phyloP scores from a whole-genome alignment of 257 asterid species.

The Penstemon newberryi region DNA sequence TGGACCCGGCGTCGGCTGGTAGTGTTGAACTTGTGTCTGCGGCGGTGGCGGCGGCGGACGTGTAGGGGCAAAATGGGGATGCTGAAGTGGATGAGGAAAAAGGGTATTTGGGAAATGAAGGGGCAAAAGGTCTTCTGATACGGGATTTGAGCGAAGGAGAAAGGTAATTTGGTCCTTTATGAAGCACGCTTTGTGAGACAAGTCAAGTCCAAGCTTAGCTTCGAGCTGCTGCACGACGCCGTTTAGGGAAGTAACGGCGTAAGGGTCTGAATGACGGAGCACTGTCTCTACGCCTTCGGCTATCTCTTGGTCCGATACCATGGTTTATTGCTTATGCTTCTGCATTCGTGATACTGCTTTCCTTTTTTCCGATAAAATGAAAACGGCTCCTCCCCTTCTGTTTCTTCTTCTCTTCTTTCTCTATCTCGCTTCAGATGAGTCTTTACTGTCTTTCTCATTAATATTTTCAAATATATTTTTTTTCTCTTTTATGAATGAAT shows the following conservation, averaged over 20 bases:
- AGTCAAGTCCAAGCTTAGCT: slow-evolving; percentile 52
- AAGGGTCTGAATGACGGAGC: slow-evolving; percentile 40
- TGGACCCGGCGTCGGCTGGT: too few species aligned
- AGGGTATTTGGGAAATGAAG: slow-evolving; percentile 34
- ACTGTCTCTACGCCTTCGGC: slow-evolving; percentile 59
- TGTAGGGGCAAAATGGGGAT: slow-evolving; percentile 35
- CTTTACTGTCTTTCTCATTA: too few species aligned
- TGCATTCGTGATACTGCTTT: too few species aligned
- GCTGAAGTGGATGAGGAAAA: slow-evolving; percentile 29
- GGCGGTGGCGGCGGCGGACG: too few species aligned
- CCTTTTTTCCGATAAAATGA: too few species aligned
- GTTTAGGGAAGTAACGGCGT: slow-evolving; percentile 41
- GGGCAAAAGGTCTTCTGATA: slow-evolving; percentile 38
- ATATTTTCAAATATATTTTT: too few species aligned
- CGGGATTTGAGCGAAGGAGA: slow-evolving; percentile 34
- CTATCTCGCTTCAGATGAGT: too few species aligned
- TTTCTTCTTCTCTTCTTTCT: too few species aligned
- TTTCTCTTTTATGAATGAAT: too few species aligned
- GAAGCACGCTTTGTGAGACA: slow-evolving; percentile 57
- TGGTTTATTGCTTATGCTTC: too few species aligned
- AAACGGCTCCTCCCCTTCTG: too few species aligned
- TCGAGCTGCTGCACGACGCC: slow-evolving; percentile 72
- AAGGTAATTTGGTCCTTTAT: slow-evolving; percentile 61
- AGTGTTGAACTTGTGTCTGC: too few species aligned
- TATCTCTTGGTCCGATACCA: slow-evolving; percentile 50